phyloP scores from a whole-genome alignment of 148 eudicot species.

The Salicornia ramosissima region DNA sequence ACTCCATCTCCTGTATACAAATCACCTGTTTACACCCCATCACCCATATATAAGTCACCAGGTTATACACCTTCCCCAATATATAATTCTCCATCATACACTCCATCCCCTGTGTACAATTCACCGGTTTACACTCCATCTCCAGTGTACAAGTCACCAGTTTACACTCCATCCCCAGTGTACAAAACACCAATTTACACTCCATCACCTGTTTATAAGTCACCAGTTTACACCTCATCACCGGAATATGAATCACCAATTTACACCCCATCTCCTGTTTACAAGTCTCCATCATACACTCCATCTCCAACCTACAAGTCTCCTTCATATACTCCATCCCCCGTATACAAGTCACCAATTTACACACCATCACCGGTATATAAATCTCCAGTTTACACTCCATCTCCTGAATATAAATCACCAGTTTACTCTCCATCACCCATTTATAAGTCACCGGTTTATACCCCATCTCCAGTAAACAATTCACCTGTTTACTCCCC shows the following conservation, averaged over 20 bases:
- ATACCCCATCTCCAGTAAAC: neutral
- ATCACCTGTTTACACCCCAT: neutral
- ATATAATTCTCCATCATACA: neutral
- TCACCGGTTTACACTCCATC: neutral
- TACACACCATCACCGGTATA: neutral
- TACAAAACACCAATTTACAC: neutral
- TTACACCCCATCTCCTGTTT: neutral
- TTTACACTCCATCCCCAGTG: neutral
- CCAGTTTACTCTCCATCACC: conserved; percentile 5
- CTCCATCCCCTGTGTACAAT: neutral
- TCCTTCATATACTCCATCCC: neutral
- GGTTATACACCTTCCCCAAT: neutral
- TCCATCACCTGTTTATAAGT: neutral
- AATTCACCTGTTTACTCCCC: neutral
- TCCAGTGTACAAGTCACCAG: neutral
- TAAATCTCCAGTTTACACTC: conserved; percentile 2
- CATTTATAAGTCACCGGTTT: neutral
- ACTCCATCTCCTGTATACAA: neutral
- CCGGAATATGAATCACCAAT: neutral
- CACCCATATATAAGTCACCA: neutral
- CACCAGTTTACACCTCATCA: neutral
- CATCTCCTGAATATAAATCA: neutral
- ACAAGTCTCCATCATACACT: neutral
- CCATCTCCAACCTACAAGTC: neutral
- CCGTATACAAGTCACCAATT: neutral